A percentile compares a stretch with the other conserved stretches of the same genome.
These are phyloP conservation scores for Phanerodontia chrysosporium DNA, from an alignment of 768 basidiomycete species.

Conservation along the genomic window DNA sequence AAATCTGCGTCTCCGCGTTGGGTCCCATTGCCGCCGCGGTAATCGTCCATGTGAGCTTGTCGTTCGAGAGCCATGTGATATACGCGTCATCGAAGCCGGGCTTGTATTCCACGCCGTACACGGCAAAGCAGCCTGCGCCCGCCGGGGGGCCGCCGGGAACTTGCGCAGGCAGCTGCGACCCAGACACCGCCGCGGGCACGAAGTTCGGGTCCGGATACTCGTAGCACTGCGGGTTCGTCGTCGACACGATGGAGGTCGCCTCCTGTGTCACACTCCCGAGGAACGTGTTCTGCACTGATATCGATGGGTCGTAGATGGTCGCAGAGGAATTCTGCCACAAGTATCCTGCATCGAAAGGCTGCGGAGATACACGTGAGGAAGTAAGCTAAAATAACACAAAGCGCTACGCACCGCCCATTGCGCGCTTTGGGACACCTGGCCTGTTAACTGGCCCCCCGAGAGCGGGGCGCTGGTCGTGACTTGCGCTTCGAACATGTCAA, in stretches of 20 bases:
- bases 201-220: conserved; percentile 36
- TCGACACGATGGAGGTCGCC: conserved; percentile 69
- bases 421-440: conserved; percentile 76
- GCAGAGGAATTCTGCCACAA: conserved; percentile 58
- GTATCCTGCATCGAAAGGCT: conserved; percentile 79
- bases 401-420: conserved; percentile 76
- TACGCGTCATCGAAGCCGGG: conserved; percentile 75
- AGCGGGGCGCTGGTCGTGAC: conserved; percentile 26
- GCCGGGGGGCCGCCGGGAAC: background rate
- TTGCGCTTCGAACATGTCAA: conserved; percentile 87
- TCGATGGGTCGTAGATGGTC: conserved; percentile 51
- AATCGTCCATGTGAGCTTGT: conserved; percentile 70
- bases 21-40: conserved; percentile 62
- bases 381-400: conserved; percentile 1
- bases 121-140: conserved; percentile 51
- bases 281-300: conserved; percentile 57
- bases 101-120: conserved; percentile 74
- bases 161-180: background rate
- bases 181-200: background rate
- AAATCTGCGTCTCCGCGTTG: conserved; percentile 56
- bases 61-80: conserved; percentile 79
- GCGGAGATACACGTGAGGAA: background rate
- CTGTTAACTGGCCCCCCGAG: conserved; percentile 36
- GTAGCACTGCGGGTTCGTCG: conserved; percentile 70
- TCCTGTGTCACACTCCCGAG: conserved; percentile 72